phyloP scores from a whole-genome alignment of 2,329 filamentous ascomycete genomes.

The Fusarium luffae region DNA sequence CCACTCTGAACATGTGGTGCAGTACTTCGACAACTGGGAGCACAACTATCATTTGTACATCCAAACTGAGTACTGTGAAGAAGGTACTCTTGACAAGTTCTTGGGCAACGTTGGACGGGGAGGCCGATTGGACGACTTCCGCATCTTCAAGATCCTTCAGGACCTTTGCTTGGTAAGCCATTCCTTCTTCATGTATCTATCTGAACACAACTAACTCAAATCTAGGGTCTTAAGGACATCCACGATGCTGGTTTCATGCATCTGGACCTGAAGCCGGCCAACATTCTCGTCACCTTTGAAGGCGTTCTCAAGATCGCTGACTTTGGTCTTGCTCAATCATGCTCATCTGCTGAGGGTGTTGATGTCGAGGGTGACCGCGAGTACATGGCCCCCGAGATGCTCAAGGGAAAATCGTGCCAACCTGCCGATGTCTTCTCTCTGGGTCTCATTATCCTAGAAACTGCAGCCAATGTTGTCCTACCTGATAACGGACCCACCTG shows the following conservation, averaged over 20 bases:
- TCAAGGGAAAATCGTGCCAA: slow-evolving; percentile 87
- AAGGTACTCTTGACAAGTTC: slow-evolving; percentile 89
- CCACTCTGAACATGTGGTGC: slow-evolving; percentile 85
- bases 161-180: slow-evolving; percentile 80
- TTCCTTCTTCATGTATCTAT: background rate
- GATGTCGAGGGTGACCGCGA: slow-evolving; percentile 95
- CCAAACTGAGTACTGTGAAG: slow-evolving; percentile 96
- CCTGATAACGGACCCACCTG: slow-evolving; percentile 93
- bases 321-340: slow-evolving; percentile 83
- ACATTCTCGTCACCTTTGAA: slow-evolving; percentile 84
- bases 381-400: slow-evolving; percentile 94
- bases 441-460: slow-evolving; percentile 93
- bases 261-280: slow-evolving; percentile 86
- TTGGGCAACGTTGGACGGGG: slow-evolving; percentile 83
- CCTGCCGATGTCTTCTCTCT: slow-evolving; percentile 94
- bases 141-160: slow-evolving; percentile 97
- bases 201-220: slow-evolving; percentile 15
- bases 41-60: slow-evolving; percentile 88
- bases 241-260: slow-evolving; percentile 89
- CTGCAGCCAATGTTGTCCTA: slow-evolving; percentile 91
- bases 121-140: slow-evolving; percentile 92
- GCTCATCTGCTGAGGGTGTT: slow-evolving; percentile 79
- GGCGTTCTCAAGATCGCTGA: slow-evolving; percentile 87
- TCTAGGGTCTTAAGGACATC: slow-evolving; percentile 86
- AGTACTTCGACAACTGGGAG: slow-evolving; percentile 90